Percentiles rank a stretch among this genome's conserved stretches.
Evolutionary conservation across 2,329 filamentous ascomycete species (phyloP).

Genomic region (Sporothrix protearum): DNA sequence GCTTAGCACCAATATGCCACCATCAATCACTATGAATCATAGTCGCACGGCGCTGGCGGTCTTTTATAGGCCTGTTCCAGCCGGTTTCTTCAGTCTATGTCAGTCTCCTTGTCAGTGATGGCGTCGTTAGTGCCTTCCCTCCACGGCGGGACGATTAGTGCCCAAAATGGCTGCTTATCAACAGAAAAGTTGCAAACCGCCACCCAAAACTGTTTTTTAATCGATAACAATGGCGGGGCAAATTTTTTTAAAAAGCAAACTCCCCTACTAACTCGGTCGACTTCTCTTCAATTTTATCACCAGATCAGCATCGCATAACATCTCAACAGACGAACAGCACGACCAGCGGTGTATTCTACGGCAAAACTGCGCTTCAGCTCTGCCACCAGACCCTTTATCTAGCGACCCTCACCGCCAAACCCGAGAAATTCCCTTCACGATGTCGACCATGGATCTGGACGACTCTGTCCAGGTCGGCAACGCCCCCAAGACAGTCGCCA

Average conservation of each 20-base stretch:
- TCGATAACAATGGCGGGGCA: slow-evolving; percentile 25
- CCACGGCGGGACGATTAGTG: not conserved
- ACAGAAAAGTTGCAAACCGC: slow-evolving; percentile 11
- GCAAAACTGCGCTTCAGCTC: not conserved
- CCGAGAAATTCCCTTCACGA: slow-evolving; percentile 16
- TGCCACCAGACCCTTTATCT: not conserved
- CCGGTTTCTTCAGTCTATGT: not conserved
- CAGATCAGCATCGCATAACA: not conserved
- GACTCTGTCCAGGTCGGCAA: slow-evolving; percentile 32
- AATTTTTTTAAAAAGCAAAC: slow-evolving; percentile 25
- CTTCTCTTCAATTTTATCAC: not conserved
- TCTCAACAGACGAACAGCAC: not conserved
- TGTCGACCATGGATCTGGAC: slow-evolving; percentile 36
- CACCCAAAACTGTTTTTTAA: slow-evolving; percentile 14
- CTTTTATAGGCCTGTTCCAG: not conserved
- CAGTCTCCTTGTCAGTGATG: not conserved
- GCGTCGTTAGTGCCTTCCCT: not conserved
- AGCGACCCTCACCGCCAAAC: not conserved
- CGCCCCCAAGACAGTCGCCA: slow-evolving; percentile 34
- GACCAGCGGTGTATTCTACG: not conserved
- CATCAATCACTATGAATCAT: slow-evolving; percentile 14
- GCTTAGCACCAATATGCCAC: not conserved
- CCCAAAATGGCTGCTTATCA: slow-evolving; percentile 23
- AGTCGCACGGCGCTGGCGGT: not conserved
- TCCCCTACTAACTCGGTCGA: not conserved